Evolutionary conservation across 306 rosid genomes (phyloP), one percentile per base, ranked within the genome.

Genomic region (Rosa rugosa): DNA sequence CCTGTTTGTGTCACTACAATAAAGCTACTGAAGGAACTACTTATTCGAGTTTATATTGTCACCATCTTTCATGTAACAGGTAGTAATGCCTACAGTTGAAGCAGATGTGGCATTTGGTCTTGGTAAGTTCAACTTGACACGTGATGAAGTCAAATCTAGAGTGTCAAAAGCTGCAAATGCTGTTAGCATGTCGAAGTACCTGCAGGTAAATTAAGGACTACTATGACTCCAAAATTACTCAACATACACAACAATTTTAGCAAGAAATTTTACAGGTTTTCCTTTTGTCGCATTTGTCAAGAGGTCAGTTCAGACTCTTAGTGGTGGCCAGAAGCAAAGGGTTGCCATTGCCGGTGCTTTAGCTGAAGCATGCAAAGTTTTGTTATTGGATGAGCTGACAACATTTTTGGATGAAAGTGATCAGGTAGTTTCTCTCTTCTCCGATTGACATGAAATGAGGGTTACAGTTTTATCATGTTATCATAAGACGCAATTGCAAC

Each of bases 281-380:
- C 67, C 57, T 76, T 79, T 54, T 79, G 50, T 77, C 79, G 62
- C 72, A 75, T 74, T 84, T 62, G 36, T 79, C 83, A n/a, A 93
- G 97, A 85, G 97, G 86, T 89, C 97, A 67, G 96, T 91, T 74
- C 97, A 93, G 85, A 89, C 94, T 59, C 89, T 93, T 20, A 93
- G 97, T 72, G 96, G 97, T 60, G 96, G 97, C 83, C 97, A 93
- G 89, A 93, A 93, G 81, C 96, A 93, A 83, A 91, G 97, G 82
- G 91, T 93, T 75, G 97, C 96, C 80, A 91, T 91, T 73, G 97
- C 97, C 16, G 96, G 96, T 83, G 96, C 96, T 86, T 85, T 93
- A 62, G 97, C 96, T 64, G 97, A 93, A 88, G 88, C 96, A 70
- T 93, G 96, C 78, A 88, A 89, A 82, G 96, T 93, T 75, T 85